Base-by-base conservation (phyloP, 2,329 filamentous ascomycete genomes). In the Onygenales sp. region DNA sequence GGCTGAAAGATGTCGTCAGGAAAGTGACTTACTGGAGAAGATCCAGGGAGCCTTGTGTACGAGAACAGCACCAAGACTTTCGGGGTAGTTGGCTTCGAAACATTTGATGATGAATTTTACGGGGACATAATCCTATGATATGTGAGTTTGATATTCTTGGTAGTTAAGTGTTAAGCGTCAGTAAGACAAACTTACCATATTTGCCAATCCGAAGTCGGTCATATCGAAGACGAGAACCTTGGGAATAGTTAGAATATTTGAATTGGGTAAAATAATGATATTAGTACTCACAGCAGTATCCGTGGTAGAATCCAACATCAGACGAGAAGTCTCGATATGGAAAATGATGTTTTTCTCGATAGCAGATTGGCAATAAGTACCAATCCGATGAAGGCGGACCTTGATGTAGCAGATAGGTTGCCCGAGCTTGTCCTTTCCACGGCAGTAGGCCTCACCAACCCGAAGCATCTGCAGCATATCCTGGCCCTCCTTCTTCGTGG, bases 101-200 rank as follows among this genome's bases (percentile, higher is more conserved):
- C 91, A 95, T 71, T 95, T 95, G 71, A 98, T 96, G 86, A 98
- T 96, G 73, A 97, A 98, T 66, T 95, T 98, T 54, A 98, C 89
- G 1, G 93, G 92, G 0, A 87, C 82, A 69, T 97, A 97, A 69
- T 98, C 93, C 83, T 86, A 54, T 10, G 10, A 21, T 17, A 58
- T n/a, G 55, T 58, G 48, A 56, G 53, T 7, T 32, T 27, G 7
- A 2, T n/a, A 6, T 21, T 13, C 17, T 10, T n/a, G 17, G 43
- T 44, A n/a, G 5, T 41, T 14, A 41, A 41, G 3, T 3, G 21
- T 27, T 27, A 27, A 5, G 38, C 52, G 58, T 8, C 17, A 51
- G 7, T 32, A 27, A 13, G 45, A 38, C 31, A 21, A 10, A 14
- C 13, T 65, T 72, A 85, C 83, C 93, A 98, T 97, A 71, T 98